These are phyloP conservation scores for Trametes pubescens DNA, from an alignment of 1,284 basidiomycete genomes.

Conservation along the genomic window DNA sequence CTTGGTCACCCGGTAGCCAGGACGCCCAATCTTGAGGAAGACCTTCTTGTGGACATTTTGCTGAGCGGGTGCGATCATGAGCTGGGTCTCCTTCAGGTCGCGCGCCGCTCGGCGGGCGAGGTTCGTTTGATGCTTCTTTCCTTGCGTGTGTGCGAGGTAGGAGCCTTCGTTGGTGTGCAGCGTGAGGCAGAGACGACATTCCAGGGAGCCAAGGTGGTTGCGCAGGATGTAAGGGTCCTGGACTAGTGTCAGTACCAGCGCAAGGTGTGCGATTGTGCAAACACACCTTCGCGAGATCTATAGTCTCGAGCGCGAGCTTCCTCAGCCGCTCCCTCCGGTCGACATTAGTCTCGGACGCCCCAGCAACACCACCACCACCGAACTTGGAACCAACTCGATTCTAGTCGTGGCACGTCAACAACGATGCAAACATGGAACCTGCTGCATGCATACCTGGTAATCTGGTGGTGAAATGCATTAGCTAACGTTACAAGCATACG, in stretches of 20 bases:
- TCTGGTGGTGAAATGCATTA: constrained; percentile 40
- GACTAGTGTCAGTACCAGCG: constrained; percentile 3
- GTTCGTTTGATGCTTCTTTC: constrained; percentile 99
- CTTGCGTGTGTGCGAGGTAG: constrained; percentile 99
- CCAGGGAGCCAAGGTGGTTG: constrained; percentile 96
- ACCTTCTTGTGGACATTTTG: constrained; percentile 86
- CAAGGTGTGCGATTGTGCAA: neutral
- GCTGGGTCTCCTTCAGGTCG: constrained; percentile 92
- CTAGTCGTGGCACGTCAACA: constrained; percentile 48
- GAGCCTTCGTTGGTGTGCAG: constrained; percentile 99
- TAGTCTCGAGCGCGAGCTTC: constrained; percentile 96
- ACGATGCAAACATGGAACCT: constrained; percentile 6
- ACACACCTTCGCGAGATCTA: constrained; percentile 90
- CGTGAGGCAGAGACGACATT: constrained; percentile 97
- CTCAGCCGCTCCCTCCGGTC: constrained; percentile 94
- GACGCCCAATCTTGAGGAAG: constrained; percentile 97
- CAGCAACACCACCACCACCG: constrained; percentile 93
- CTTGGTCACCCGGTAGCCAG: constrained; percentile 94
- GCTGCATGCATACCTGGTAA: constrained; percentile 50
- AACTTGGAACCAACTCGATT: constrained; percentile 97
- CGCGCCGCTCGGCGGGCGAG: constrained; percentile 94
- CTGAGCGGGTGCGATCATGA: constrained; percentile 84
- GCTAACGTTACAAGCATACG: neutral
- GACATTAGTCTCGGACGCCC: constrained; percentile 93
- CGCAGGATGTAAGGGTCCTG: constrained; percentile 99